These are phyloP conservation scores for Paramecium biaurelia DNA, from an alignment of 73 alveolate species.

Conservation along the genomic window DNA sequence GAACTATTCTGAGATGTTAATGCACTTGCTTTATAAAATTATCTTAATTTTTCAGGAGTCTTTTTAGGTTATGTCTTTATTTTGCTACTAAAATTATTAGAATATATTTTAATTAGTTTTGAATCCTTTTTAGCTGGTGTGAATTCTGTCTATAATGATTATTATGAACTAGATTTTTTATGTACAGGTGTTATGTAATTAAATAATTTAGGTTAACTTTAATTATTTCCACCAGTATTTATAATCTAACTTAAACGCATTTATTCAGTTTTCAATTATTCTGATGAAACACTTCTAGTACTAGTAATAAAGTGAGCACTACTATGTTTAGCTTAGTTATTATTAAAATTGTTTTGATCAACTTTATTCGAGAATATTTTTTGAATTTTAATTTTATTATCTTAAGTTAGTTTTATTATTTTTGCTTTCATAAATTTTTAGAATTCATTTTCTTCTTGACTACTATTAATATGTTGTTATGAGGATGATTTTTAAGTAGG, in stretches of 20 bases:
- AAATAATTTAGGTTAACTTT: background rate
- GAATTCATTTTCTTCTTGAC: slow-evolving; percentile 4
- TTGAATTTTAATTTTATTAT: background rate
- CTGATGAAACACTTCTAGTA: slow-evolving; percentile 38
- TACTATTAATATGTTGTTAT: background rate
- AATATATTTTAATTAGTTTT: background rate
- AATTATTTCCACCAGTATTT: background rate
- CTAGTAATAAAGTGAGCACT: slow-evolving; percentile 11
- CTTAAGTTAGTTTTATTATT: background rate
- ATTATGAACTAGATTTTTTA: background rate
- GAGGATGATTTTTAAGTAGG: background rate
- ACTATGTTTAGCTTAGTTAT: slow-evolving; percentile 3
- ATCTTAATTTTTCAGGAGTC: background rate
- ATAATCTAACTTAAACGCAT: background rate
- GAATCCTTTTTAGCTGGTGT: slow-evolving; percentile 10
- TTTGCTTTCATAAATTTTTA: slow-evolving; percentile 5
- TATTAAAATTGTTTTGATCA: background rate
- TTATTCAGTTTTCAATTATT: background rate
- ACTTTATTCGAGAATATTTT: background rate
- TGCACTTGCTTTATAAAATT: background rate
- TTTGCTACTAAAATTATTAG: slow-evolving; percentile 1
- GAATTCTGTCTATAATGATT: background rate
- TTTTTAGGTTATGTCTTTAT: background rate
- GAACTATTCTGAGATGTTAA: background rate
- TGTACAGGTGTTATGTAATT: background rate